Base-by-base conservation (phyloP, 2,329 filamentous ascomycete species). In the Cylindrodendrum hubeiense region DNA sequence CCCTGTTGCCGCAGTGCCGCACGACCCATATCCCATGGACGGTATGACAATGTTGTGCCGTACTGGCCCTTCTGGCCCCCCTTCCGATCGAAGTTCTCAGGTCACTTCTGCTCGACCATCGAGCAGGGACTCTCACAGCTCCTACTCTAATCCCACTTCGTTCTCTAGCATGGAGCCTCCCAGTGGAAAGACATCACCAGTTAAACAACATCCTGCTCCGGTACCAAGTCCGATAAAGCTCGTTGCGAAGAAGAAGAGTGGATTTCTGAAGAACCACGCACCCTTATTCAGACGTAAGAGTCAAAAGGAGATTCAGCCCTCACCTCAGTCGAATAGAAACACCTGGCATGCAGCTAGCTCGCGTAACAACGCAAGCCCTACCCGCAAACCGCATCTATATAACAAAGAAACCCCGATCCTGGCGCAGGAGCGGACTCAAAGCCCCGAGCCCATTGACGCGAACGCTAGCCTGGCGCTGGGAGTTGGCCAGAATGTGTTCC, bases 11-110 rank as follows among this genome's bases (percentile, higher is more conserved):
- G 81, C 89, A 15, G 88, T 97, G 3, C 94, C 95, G 15, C 94
- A 98, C 74, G 97, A 98, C 73, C 94, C 96, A 10, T 98, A 98
- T 77, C 95, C 95, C 0, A 89, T 92, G 79, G 95, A 98, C 77
- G 95, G 95, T 5, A 98, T 98, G 94, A 98, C 95, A 0, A 97
- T 98, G 89, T 91, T 98, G 67, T 98, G 95, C 80, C 90, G 94
- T 65, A 90, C 93, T 41, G 92, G 90, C 6, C 87, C 90, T 63
- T 89, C 92, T 47, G 92, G 90, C 4, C 87, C 91, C 41, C 75
- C 77, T 17, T 81, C 88, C 81, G 79, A 94, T 86, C 80, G 78
- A 37, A 81, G 80, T 66, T 83, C 82, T 5, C 79, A 83, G 26
- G 75, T 82, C 26, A 86, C 87, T 22, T 89, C 90, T 24, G 90